Evolutionary conservation across 177 flowering plant genomes (phyloP).

Genomic region (Vitis hybrid): DNA sequence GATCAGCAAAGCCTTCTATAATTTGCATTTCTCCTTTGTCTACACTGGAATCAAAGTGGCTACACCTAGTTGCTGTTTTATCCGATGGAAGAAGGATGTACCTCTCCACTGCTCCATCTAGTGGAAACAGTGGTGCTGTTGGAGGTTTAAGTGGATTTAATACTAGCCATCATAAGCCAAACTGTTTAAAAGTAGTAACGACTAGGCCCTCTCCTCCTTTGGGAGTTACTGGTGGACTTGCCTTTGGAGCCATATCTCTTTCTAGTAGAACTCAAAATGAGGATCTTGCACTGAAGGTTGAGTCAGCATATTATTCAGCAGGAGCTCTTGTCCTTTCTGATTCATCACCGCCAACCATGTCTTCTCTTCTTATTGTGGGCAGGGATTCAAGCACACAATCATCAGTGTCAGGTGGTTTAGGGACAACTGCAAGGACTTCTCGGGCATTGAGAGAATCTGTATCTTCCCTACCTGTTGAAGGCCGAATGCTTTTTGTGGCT

Average conservation of each 20-base stretch:
- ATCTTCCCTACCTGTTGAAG: conserved; percentile 86
- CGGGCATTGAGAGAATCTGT: conserved; percentile 83
- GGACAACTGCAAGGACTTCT: conserved; percentile 53
- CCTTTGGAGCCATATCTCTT: conserved; percentile 72
- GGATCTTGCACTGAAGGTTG: conserved; percentile 81
- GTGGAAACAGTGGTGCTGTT: conserved; percentile 53
- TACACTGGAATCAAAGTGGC: conserved; percentile 80
- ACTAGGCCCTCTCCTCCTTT: conserved; percentile 93
- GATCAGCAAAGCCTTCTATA: conserved; percentile 68
- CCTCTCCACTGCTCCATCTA: conserved; percentile 72
- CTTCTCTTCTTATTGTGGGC: conserved; percentile 80
- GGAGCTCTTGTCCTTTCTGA: conserved; percentile 91
- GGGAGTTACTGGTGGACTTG: conserved; percentile 76
- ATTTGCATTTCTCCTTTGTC: conserved; percentile 84
- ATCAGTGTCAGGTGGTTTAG: conserved; percentile 45
- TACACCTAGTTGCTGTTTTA: conserved; percentile 90
- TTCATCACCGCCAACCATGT: conserved; percentile 74
- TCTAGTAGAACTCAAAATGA: conserved; percentile 76
- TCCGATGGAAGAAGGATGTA: conserved; percentile 99
- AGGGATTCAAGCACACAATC: conserved; percentile 73
- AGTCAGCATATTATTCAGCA: conserved; percentile 75
- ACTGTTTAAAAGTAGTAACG: conserved; percentile 85
- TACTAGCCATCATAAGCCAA: conserved; percentile 56
- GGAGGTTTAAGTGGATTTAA: conserved; percentile 62
- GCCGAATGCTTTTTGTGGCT: conserved; percentile 89